Evolutionary conservation across 108 stramenopile species (phyloP), one percentile per base, ranked within the genome.

Genomic region (Seminavis robusta): DNA sequence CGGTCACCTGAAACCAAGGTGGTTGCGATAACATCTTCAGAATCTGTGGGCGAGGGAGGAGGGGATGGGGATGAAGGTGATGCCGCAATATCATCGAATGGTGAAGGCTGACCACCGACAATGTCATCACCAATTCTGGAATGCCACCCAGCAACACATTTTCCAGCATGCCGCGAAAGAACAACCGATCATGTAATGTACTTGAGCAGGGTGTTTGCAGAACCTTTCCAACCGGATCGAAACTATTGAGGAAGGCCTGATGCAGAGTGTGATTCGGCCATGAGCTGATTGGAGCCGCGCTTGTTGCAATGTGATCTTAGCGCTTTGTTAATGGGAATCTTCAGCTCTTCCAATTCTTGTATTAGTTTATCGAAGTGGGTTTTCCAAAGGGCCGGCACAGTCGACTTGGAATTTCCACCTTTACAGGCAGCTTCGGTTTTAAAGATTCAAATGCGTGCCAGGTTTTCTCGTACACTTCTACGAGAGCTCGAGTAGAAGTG

Each of bases 1-100:
- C n/a, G n/a, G n/a, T n/a, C n/a, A n/a, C n/a, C n/a, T n/a, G n/a
- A n/a, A n/a, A n/a, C n/a, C n/a, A n/a, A n/a, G n/a, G n/a, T n/a
- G n/a, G n/a, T n/a, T 11, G 36, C 36, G 36, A 11, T 13, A 37
- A 9, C 13, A 13, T 37, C 36, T 37, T 37, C 10, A n/a, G n/a
- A n/a, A n/a, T n/a, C 36, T 11, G 13, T 9, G 13, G 13, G 36
- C 10, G 13, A 37, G 36, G 36, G 13, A 13, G 44, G 16, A 16
- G 17, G 10, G n/a, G n/a, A 45, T 45, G 44, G 17, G n/a, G n/a
- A n/a, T n/a, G n/a, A n/a, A n/a, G n/a, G n/a, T n/a, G 9, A 45
- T 8, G 8, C 44, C 8, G 8, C 44, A 45, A 45, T 45, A 17
- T 45, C 44, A 45, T 45, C 44, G 17, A 45, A 45, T 10, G 44